A percentile compares a stretch with the other conserved stretches of the same genome.
Evolutionary conservation across 345 rosid genomes (phyloP).

Genomic region (Populus pruinosa): DNA sequence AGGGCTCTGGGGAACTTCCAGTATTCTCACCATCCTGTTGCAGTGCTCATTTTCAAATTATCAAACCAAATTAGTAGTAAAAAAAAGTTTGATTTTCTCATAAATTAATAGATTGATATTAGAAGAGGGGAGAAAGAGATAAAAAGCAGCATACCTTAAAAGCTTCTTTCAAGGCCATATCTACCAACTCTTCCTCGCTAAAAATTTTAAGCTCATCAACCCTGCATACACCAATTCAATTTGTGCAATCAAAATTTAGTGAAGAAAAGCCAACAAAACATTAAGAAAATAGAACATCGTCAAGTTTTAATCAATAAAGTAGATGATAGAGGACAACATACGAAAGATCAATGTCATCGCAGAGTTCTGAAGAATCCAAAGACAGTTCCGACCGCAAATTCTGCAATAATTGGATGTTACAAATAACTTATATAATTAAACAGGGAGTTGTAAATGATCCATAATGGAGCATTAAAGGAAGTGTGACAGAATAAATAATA

Average conservation of each 20-base stretch:
- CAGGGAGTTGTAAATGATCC: not conserved
- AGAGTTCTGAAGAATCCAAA: conserved; percentile 16
- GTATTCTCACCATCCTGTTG: conserved; percentile 24
- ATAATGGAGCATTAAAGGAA: not conserved
- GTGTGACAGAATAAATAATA: not conserved
- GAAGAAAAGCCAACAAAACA: not conserved
- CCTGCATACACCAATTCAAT: conserved; percentile 7
- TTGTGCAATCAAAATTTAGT: not conserved
- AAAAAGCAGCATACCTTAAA: conserved; percentile 23
- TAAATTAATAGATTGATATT: not conserved
- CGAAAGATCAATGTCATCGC: conserved; percentile 36
- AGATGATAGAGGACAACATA: conserved; percentile 16
- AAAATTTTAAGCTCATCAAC: conserved; percentile 56
- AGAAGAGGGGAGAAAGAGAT: not conserved
- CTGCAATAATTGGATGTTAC: not conserved
- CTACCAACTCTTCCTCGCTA: conserved; percentile 50
- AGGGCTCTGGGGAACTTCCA: conserved; percentile 12
- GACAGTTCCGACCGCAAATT: not conserved
- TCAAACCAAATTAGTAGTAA: not conserved
- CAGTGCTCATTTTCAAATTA: not conserved
- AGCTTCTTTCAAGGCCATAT: conserved; percentile 54
- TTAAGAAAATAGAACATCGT: not conserved
- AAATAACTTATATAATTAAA: not conserved
- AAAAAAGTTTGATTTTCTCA: not conserved
- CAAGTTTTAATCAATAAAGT: not conserved